Conservation (phyloP, 2,329 filamentous ascomycete genomes). For the Hypoxylon sp. region DNA sequence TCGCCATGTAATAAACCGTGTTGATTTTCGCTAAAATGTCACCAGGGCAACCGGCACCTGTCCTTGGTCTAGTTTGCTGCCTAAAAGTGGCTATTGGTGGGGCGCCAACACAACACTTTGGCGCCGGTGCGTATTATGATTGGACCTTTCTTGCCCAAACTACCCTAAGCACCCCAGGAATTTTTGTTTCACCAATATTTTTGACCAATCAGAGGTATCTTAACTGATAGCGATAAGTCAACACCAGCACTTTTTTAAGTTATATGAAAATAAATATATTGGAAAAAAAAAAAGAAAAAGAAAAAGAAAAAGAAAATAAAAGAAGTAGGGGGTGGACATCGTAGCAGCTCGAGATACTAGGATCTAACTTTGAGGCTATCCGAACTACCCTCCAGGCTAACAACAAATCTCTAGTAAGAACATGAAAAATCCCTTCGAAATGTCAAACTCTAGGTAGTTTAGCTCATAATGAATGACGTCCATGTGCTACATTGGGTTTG, state of each 20-base stretch:
- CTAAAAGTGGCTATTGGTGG: slow-evolving; percentile 20
- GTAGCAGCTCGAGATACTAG: too few relatives aligned
- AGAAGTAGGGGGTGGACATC: not conserved
- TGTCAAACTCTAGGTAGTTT: not conserved
- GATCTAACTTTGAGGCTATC: not conserved
- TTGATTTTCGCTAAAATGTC: slow-evolving; percentile 38
- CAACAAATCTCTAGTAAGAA: not conserved
- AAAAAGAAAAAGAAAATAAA: not conserved
- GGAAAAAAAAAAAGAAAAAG: too few relatives aligned
- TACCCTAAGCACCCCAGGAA: slow-evolving; percentile 23
- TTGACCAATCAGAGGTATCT: slow-evolving; percentile 12
- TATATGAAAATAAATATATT: not conserved
- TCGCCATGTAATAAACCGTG: slow-evolving; percentile 26
- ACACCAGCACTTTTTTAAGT: not conserved
- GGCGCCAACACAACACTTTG: slow-evolving; percentile 29
- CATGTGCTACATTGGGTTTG: not conserved
- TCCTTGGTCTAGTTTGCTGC: slow-evolving; percentile 31
- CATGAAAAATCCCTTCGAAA: too few relatives aligned
- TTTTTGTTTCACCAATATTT: slow-evolving; percentile 30
- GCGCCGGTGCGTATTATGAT: slow-evolving; percentile 13
- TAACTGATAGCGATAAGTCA: not conserved
- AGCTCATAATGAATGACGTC: not conserved
- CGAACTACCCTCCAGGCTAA: not conserved
- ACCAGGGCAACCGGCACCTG: slow-evolving; percentile 39
- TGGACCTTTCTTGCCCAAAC: slow-evolving; percentile 13